A percentile compares a stretch with the other conserved stretches of the same genome.
phyloP scores from a whole-genome alignment of 2,329 filamentous ascomycete genomes.

The Arachnomyces sp. region DNA sequence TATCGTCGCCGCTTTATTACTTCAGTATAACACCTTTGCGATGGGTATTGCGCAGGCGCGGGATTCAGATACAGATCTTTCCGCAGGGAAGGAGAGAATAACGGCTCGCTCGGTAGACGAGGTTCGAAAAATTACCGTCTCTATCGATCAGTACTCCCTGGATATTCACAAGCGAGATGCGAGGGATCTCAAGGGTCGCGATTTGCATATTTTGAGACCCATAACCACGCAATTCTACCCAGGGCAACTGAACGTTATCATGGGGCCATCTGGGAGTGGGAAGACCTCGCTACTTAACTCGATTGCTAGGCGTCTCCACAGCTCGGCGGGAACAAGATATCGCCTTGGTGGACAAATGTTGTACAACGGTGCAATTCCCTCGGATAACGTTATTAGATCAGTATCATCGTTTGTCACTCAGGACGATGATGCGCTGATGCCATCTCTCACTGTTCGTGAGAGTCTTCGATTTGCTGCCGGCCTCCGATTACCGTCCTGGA shows the following conservation, averaged over 20 bases:
- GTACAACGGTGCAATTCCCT: slow-evolving; percentile 62
- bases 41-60: slow-evolving; percentile 61
- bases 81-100: slow-evolving; percentile 64
- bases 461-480: slow-evolving; percentile 64
- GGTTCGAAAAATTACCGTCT: slow-evolving; percentile 55
- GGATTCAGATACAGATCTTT: slow-evolving; percentile 51
- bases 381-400: slow-evolving; percentile 59
- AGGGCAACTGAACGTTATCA: slow-evolving; percentile 64
- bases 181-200: slow-evolving; percentile 26
- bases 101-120: slow-evolving; percentile 44
- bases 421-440: slow-evolving; percentile 65
- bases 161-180: slow-evolving; percentile 54
- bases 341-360: slow-evolving; percentile 53
- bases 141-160: slow-evolving; percentile 56
- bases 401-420: slow-evolving; percentile 71
- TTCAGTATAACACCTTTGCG: slow-evolving; percentile 58
- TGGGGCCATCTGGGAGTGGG: slow-evolving; percentile 70
- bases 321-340: slow-evolving; percentile 55
- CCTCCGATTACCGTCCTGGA: slow-evolving; percentile 60
- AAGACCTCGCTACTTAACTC: slow-evolving; percentile 68
- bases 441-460: slow-evolving; percentile 67
- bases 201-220: slow-evolving; percentile 52
- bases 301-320: slow-evolving; percentile 60
- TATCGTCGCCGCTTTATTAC: slow-evolving; percentile 49
- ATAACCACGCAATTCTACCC: slow-evolving; percentile 60